phyloP scores from a whole-genome alignment of 805 yeast genomes.

The Candida ponderosae region DNA sequence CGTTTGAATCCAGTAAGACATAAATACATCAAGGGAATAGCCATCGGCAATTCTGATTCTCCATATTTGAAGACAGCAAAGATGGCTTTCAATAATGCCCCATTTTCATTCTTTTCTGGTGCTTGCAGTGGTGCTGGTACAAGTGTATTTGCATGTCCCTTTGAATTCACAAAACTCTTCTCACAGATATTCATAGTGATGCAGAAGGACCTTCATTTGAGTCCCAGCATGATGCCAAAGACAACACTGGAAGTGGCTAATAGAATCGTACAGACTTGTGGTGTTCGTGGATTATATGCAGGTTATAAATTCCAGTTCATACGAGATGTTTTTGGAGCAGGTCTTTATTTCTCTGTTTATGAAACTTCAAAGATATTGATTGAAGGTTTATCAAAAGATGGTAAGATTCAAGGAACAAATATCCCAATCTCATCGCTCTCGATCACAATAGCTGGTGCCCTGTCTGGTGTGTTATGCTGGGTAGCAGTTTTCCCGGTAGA shows the following conservation, averaged over 20 bases:
- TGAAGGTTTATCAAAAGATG: slow-evolving; percentile 16
- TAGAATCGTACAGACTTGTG: slow-evolving; percentile 51
- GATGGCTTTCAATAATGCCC: slow-evolving; percentile 28
- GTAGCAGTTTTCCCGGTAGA: slow-evolving; percentile 70
- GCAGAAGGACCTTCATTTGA: slow-evolving; percentile 21
- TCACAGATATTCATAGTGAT: slow-evolving; percentile 55
- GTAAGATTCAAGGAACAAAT: slow-evolving; percentile 25
- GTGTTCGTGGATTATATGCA: slow-evolving; percentile 58
- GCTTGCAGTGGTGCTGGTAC: slow-evolving; percentile 51
- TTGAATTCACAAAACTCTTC: slow-evolving; percentile 75
- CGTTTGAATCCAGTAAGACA: slow-evolving; percentile 16
- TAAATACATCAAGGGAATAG: slow-evolving; percentile 10
- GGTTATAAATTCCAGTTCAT: slow-evolving; percentile 62
- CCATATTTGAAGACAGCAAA: slow-evolving; percentile 5
- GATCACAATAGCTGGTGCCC: slow-evolving; percentile 67
- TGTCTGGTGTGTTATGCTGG: slow-evolving; percentile 75
- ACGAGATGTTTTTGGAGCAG: slow-evolving; percentile 67
- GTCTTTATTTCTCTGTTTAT: slow-evolving; percentile 65
- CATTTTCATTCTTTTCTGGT: slow-evolving; percentile 51
- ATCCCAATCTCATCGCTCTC: slow-evolving; percentile 30
- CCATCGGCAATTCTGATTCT: slow-evolving; percentile 4
- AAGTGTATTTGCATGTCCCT: slow-evolving; percentile 69
- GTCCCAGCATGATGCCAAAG: slow-evolving; percentile 25
- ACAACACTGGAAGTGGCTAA: slow-evolving; percentile 37
- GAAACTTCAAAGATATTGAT: slow-evolving; percentile 59